These are phyloP conservation scores for Fusarium sp. DNA, from an alignment of 2,329 filamentous ascomycete genomes.

Conservation along the genomic window DNA sequence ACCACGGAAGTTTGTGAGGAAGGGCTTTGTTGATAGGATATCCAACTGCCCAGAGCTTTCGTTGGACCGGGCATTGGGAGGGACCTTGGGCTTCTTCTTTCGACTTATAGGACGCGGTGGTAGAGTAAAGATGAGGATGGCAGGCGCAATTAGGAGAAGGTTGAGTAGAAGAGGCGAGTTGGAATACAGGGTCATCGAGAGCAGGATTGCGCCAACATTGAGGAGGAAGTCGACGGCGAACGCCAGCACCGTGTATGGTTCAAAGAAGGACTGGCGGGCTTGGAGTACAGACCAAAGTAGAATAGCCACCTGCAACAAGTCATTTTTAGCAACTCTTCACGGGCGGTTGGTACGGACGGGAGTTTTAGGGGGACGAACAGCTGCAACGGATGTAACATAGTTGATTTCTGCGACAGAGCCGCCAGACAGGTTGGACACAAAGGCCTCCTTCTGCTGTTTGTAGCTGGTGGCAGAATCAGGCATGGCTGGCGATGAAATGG, in stretches of 20 bases:
- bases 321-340: conserved; percentile 28
- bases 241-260: conserved; percentile 74
- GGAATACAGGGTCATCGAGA: conserved; percentile 88
- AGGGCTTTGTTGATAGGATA: conserved; percentile 84
- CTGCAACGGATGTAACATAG: conserved; percentile 83
- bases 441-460: conserved; percentile 93
- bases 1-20: conserved; percentile 91
- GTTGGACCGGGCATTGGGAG: conserved; percentile 57
- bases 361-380: conserved; percentile 65
- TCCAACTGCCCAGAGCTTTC: conserved; percentile 44
- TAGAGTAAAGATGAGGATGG: conserved; percentile 70
- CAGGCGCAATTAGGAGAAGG: conserved; percentile 78
- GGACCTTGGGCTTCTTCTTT: conserved; percentile 63
- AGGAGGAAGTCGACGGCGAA: conserved; percentile 86
- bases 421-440: conserved; percentile 90
- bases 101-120: conserved; percentile 53
- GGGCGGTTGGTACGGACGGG: background rate
- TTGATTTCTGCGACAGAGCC: conserved; percentile 89
- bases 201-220: conserved; percentile 83
- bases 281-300: conserved; percentile 92
- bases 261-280: conserved; percentile 85
- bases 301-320: conserved; percentile 73
- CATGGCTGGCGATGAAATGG: conserved; percentile 47
- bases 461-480: conserved; percentile 70
- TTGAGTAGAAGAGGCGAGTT: conserved; percentile 79